phyloP scores from a whole-genome alignment of 108 stramenopile species.

The Nannochloropsis gaditana region DNA sequence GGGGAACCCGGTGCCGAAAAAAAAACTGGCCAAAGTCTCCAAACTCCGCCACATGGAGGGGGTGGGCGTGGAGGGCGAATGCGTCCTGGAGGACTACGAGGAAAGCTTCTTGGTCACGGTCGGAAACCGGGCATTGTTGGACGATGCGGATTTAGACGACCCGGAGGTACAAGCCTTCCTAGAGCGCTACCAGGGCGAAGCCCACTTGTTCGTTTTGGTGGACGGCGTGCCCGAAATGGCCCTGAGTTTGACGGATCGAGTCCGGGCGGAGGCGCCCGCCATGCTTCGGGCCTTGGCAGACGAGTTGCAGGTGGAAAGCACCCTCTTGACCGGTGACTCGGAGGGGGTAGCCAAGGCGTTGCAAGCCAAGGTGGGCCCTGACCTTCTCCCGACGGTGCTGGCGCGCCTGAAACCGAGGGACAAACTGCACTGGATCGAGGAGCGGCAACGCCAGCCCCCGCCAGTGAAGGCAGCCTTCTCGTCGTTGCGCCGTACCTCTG shows the following conservation, averaged over 20 bases:
- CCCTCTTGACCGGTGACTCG: not conserved
- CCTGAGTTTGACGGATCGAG: not conserved
- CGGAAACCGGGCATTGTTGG: not conserved
- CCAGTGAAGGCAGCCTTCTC: not conserved
- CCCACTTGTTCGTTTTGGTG: not conserved
- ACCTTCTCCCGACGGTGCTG: not conserved
- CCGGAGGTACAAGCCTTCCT: not conserved
- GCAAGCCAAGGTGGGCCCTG: not conserved
- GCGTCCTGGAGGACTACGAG: not conserved
- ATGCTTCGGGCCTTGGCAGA: not conserved
- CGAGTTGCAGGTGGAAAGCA: not conserved
- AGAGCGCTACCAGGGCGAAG: not conserved
- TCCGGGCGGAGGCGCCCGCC: not conserved
- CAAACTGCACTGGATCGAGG: not conserved
- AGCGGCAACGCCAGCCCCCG: not conserved
- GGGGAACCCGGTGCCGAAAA: not conserved
- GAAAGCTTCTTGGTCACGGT: not conserved
- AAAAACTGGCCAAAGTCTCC: not conserved
- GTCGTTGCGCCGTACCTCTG: not conserved
- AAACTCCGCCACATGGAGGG: constrained; percentile 2
- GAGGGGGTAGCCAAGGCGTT: not conserved
- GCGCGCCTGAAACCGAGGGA: not conserved
- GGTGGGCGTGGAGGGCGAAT: not conserved
- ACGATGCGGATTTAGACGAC: not conserved
- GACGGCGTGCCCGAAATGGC: not conserved